Conservation (phyloP, 176 grass and related monocot genomes). For the Lolium perenne region DNA sequence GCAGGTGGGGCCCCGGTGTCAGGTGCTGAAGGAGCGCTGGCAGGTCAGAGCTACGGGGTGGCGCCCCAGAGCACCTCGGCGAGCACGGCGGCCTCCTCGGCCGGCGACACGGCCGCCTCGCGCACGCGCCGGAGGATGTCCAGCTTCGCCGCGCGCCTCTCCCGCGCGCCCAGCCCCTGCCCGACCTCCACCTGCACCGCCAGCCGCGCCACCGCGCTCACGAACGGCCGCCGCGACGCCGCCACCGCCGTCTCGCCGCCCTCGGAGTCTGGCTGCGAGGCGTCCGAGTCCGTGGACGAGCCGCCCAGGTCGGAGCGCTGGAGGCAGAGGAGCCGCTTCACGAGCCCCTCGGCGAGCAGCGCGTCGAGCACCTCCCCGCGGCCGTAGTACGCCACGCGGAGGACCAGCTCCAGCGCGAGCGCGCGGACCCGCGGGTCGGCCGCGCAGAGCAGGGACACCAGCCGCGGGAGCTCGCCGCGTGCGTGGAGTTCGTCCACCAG, state of each 20-base stretch:
- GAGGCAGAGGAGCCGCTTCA: slow-evolving; percentile 81
- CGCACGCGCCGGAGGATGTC: slow-evolving; percentile 71
- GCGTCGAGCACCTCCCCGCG: slow-evolving; percentile 77
- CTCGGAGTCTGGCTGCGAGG: background rate
- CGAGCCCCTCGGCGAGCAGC: slow-evolving; percentile 73
- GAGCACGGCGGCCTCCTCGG: slow-evolving; percentile 65
- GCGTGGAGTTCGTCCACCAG: slow-evolving; percentile 88
- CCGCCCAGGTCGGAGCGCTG: slow-evolving; percentile 62
- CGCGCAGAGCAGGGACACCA: slow-evolving; percentile 70
- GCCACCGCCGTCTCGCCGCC: background rate
- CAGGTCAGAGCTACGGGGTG: slow-evolving; percentile 41
- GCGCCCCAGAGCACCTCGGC: slow-evolving; percentile 86
- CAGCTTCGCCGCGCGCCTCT: slow-evolving; percentile 68
- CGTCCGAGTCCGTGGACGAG: slow-evolving; percentile 41
- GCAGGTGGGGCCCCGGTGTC: background rate
- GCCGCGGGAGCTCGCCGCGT: slow-evolving; percentile 60
- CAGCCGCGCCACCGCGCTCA: slow-evolving; percentile 72
- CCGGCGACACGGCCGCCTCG: slow-evolving; percentile 63
- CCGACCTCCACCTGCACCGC: slow-evolving; percentile 89
- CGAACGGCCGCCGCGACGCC: slow-evolving; percentile 54
- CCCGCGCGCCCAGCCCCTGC: slow-evolving; percentile 62
- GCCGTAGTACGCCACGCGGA: slow-evolving; percentile 72
- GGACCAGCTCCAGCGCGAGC: slow-evolving; percentile 61
- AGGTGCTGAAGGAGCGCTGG: too few relatives aligned
- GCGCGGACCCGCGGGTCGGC: slow-evolving; percentile 44